Percentiles rank a stretch among this genome's conserved stretches.
phyloP scores from a whole-genome alignment of 495 filamentous ascomycete genomes.

The Parathielavia hyrcaniae region DNA sequence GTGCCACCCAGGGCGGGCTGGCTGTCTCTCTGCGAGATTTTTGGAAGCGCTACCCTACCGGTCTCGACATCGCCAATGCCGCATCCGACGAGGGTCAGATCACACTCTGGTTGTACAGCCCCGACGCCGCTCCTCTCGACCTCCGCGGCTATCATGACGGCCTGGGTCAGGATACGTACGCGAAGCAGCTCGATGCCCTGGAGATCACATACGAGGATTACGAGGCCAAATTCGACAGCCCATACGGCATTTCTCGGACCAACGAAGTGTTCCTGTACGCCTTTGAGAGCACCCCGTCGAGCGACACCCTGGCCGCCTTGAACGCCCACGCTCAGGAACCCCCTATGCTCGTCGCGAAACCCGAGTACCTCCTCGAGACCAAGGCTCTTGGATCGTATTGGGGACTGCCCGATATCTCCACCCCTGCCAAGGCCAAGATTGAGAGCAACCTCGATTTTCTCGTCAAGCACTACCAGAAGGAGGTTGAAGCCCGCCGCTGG shows the following conservation, averaged over 20 bases:
- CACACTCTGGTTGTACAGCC: slow-evolving; percentile 10
- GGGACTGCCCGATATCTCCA: slow-evolving; percentile 2
- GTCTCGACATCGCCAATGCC: background rate
- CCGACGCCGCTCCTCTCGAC: background rate
- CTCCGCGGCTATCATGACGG: slow-evolving; percentile 3
- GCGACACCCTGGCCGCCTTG: slow-evolving; percentile 5
- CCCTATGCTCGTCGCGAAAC: background rate
- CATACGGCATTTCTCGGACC: slow-evolving; percentile 5
- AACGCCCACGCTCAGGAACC: slow-evolving; percentile 3
- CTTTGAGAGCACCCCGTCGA: slow-evolving; percentile 1
- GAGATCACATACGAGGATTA: slow-evolving; percentile 11
- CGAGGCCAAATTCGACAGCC: background rate
- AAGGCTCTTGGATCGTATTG: slow-evolving; percentile 4
- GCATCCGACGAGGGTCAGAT: slow-evolving; percentile 1
- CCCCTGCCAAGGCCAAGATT: slow-evolving; percentile 2
- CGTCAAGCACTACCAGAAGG: slow-evolving; percentile 4
- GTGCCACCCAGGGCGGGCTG: background rate
- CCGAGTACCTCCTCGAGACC: slow-evolving; percentile 7
- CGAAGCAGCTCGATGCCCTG: slow-evolving; percentile 4
- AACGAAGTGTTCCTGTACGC: slow-evolving; percentile 6
- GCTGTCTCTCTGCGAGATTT: slow-evolving; percentile 1
- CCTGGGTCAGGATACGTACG: slow-evolving; percentile 2
- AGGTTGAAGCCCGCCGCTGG: slow-evolving; percentile 5
- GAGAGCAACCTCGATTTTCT: slow-evolving; percentile 4
- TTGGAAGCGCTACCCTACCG: slow-evolving; percentile 4